phyloP scores from a whole-genome alignment of 2,329 filamentous ascomycete species.

The Trichothecium sympodiale region DNA sequence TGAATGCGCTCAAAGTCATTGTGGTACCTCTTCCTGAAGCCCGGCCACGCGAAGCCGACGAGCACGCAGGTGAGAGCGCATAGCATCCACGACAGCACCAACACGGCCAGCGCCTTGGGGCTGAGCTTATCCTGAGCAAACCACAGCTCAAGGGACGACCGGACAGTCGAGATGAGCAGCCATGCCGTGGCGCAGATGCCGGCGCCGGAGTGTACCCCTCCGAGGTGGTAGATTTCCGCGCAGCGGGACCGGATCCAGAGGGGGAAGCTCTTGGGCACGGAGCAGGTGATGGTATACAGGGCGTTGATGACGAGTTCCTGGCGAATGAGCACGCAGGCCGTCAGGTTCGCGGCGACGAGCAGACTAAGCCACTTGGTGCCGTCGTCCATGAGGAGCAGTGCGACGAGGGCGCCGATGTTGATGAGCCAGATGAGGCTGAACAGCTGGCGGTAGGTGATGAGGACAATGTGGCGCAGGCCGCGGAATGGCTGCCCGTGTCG shows the following conservation, averaged over 20 bases:
- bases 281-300: constrained; percentile 34
- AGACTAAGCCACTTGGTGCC: constrained; percentile 26
- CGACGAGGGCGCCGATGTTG: constrained; percentile 37
- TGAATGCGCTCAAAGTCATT: constrained; percentile 61
- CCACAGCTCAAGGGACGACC: constrained; percentile 22
- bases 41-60: constrained; percentile 51
- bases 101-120: constrained; percentile 24
- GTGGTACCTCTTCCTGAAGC: constrained; percentile 50
- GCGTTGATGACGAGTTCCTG: constrained; percentile 42
- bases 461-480: constrained; percentile 30
- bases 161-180: constrained; percentile 32
- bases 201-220: constrained; percentile 38
- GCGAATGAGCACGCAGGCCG: constrained; percentile 37
- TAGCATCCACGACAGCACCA: constrained; percentile 45
- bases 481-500: constrained; percentile 24
- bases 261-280: constrained; percentile 32
- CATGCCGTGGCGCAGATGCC: constrained; percentile 37
- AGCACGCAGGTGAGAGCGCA: constrained; percentile 47
- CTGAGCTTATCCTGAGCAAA: constrained; percentile 24
- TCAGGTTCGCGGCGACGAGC: constrained; percentile 36
- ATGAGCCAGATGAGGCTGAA: constrained; percentile 40
- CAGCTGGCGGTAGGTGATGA: constrained; percentile 44
- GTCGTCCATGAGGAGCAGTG: constrained; percentile 24
- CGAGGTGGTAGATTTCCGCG: constrained; percentile 41
- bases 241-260: constrained; percentile 34